phyloP scores from a whole-genome alignment of 129 eudicot genomes.

The Deinandra increscens region DNA sequence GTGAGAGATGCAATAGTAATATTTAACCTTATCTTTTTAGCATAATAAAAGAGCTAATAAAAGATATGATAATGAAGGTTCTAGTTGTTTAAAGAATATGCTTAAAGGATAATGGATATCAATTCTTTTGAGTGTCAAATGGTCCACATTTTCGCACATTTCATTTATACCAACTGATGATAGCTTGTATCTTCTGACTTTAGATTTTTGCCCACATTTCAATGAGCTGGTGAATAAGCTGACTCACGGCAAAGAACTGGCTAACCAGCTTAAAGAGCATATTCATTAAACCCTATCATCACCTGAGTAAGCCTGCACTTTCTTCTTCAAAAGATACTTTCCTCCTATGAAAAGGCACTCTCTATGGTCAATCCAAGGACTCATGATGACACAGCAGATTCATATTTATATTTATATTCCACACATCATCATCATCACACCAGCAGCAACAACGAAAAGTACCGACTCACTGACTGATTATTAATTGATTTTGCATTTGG shows the following conservation, averaged over 20 bases:
- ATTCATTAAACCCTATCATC: conserved; percentile 44
- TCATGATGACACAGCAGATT: no score
- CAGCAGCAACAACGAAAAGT: conserved; percentile 23
- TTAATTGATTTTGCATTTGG: no score
- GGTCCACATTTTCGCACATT: no score
- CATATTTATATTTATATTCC: conserved; percentile 20
- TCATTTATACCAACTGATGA: no score
- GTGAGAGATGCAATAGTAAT: neutral
- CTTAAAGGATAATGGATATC: conserved; percentile 26
- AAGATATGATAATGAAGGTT: conserved; percentile 18
- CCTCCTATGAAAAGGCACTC: conserved; percentile 58
- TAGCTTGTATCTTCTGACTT: no score
- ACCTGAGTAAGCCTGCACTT: conserved; percentile 35
- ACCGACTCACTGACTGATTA: no score
- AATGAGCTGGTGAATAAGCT: conserved; percentile 59
- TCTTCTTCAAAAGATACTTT: conserved; percentile 52
- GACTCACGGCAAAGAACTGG: conserved; percentile 54
- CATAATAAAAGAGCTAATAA: conserved; percentile 21
- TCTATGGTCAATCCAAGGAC: conserved; percentile 44
- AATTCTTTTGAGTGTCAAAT: no score
- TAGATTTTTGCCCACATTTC: no score
- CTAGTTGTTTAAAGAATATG: conserved; percentile 25
- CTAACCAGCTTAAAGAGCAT: conserved; percentile 55
- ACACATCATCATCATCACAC: conserved; percentile 1
- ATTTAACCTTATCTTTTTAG: conserved; percentile 31